Base-by-base conservation (phyloP, 2,329 filamentous ascomycete genomes). In the Monilinia vaccinii-corymbosi region DNA sequence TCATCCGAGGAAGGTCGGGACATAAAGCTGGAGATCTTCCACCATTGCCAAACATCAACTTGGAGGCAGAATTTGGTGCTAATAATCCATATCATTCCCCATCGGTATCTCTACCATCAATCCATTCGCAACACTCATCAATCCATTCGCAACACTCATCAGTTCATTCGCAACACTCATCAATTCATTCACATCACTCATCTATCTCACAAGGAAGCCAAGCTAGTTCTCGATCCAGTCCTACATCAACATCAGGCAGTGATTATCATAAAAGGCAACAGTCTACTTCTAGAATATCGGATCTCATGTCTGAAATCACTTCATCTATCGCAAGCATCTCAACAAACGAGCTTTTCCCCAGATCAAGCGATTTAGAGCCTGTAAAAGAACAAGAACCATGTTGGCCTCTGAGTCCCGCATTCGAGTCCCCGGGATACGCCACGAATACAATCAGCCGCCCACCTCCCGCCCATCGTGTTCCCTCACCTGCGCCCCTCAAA, bases 51-150 rank as follows among this genome's bases (percentile, higher is more conserved):
- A 65, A 67, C 46, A 56, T 85, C 46, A 81, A 86, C 66, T 74
- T 85, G 9, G 81, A 79, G 1, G 78, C 76, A 36, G 83, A 85
- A 61, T 86, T 86, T 64, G 83, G 83, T 13, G 71, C 77, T 28
- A 78, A 81, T 38, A 87, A 87, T 66, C 81, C 83, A 0, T 86
- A 87, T 66, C 85, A 89, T 66, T 79, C 81, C 4, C 75, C 82
- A 0, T 83, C 84, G 1, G 80, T 82, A 62, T 90, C 86, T 2
- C 79, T 81, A 31, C 85, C 10, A 10, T 36, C 34, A 36, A 10
- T 11, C 13, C 34, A 36, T 36, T 36, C 34, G 13, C 34, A 36
- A 78, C 34, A 38, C 34, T 14, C 10, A 5, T 36, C 34, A 36
- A 10, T 36, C 13, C 34, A 36, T 36, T 36, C 34, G 13, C 34